Conservation (phyloP, 805 yeast genomes). For the Wickerhamomyces strasburgensis region DNA sequence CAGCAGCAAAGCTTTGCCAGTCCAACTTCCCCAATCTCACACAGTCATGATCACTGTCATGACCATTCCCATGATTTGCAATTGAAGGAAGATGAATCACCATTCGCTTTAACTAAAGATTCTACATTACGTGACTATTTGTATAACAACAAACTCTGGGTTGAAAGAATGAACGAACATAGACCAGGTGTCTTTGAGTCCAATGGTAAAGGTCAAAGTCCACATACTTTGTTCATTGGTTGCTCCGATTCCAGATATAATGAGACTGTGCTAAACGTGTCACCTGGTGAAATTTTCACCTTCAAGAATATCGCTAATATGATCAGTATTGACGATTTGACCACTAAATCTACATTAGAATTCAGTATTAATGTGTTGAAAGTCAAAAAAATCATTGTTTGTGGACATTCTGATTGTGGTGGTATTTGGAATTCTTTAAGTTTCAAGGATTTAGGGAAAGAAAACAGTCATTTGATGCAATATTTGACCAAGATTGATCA, state of each 20-base stretch:
- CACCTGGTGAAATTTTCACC: constrained; percentile 89
- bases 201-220: constrained; percentile 82
- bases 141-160: constrained; percentile 40
- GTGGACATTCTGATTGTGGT: constrained; percentile 96
- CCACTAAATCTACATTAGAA: constrained; percentile 75
- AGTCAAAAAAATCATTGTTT: constrained; percentile 74
- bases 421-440: constrained; percentile 81
- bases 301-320: constrained; percentile 86
- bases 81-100: constrained; percentile 14
- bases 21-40: not conserved
- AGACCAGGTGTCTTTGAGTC: constrained; percentile 23
- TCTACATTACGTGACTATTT: constrained; percentile 46
- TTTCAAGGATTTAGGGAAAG: constrained; percentile 58
- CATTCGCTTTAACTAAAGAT: constrained; percentile 36
- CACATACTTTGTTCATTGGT: constrained; percentile 91
- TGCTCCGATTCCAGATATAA: constrained; percentile 91
- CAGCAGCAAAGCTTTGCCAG: too few species aligned
- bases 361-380: constrained; percentile 82
- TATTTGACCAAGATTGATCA: constrained; percentile 63
- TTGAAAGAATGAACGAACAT: constrained; percentile 31
- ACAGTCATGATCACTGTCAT: constrained; percentile 2
- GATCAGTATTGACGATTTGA: constrained; percentile 60
- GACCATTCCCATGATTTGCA: constrained; percentile 7
- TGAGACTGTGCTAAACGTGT: constrained; percentile 67
- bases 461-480: constrained; percentile 30